Conservation (phyloP, 1,139 yeast genomes). For the Geotrichum candidum region DNA sequence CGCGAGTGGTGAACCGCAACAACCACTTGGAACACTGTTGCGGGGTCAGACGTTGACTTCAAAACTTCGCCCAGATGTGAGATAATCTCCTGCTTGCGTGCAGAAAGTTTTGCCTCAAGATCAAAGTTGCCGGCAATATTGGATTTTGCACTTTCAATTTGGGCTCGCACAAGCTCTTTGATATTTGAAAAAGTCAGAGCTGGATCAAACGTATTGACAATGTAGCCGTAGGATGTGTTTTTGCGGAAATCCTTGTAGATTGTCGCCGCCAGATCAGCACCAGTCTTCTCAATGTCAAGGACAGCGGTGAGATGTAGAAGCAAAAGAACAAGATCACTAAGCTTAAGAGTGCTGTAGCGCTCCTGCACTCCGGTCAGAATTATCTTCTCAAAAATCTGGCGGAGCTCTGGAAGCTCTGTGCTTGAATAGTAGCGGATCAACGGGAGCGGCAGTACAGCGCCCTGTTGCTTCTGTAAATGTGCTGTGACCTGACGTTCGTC, state of each 20-base stretch:
- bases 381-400: background rate
- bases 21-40: background rate
- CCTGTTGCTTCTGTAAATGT: slow-evolving; percentile 1
- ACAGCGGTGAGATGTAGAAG: slow-evolving; percentile 2
- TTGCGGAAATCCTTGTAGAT: background rate
- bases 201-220: background rate
- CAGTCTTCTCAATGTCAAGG: background rate
- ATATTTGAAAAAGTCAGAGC: background rate
- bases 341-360: background rate
- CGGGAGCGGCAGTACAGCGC: background rate
- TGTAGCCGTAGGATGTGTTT: background rate
- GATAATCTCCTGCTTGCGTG: background rate
- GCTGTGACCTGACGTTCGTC: slow-evolving; percentile 2
- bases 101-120: background rate
- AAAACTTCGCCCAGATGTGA: background rate
- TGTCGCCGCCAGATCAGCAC: background rate
- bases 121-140: background rate
- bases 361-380: background rate
- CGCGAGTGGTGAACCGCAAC: background rate
- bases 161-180: background rate
- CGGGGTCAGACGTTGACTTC: background rate
- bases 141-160: background rate
- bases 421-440: slow-evolving; percentile 3
- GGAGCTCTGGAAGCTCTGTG: background rate
- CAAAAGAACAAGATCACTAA: background rate